phyloP scores from a whole-genome alignment of 1,284 basidiomycete genomes.

The Ustilago loliicola region DNA sequence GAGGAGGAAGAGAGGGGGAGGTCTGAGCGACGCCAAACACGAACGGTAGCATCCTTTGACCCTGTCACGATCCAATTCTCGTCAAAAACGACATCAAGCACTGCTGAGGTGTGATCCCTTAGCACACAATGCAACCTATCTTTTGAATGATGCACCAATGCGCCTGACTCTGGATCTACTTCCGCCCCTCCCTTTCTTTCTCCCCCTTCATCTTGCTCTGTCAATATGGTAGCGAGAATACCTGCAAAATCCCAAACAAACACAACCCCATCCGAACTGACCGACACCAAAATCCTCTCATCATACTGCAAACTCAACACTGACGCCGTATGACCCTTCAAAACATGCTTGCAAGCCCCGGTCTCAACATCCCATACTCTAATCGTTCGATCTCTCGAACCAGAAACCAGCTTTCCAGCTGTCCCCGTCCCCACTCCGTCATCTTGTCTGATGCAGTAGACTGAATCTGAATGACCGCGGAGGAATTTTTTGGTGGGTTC shows the following conservation, averaged over 20 bases:
- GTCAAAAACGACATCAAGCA: slow-evolving; percentile 57
- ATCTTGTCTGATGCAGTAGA: slow-evolving; percentile 61
- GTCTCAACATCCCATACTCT: slow-evolving; percentile 59
- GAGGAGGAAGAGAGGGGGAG: slow-evolving; percentile 7
- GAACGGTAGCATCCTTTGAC: slow-evolving; percentile 56
- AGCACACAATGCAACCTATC: slow-evolving; percentile 33
- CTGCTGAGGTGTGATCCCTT: slow-evolving; percentile 42
- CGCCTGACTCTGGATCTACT: slow-evolving; percentile 19
- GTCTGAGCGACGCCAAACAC: slow-evolving; percentile 53
- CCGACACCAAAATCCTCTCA: slow-evolving; percentile 55
- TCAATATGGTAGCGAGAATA: slow-evolving; percentile 18
- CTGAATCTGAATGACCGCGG: slow-evolving; percentile 54
- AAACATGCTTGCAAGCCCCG: slow-evolving; percentile 43
- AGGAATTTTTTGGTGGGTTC: slow-evolving; percentile 48
- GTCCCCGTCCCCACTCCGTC: slow-evolving; percentile 50
- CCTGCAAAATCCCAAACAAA: slow-evolving; percentile 59
- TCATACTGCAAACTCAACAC: slow-evolving; percentile 63
- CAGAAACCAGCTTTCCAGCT: slow-evolving; percentile 50
- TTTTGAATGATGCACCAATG: slow-evolving; percentile 22
- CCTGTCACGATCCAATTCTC: slow-evolving; percentile 54
- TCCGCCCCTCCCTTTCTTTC: not conserved
- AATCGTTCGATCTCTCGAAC: slow-evolving; percentile 57
- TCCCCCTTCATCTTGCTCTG: not conserved
- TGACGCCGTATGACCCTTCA: slow-evolving; percentile 55
- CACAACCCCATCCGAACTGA: slow-evolving; percentile 53